Evolutionary conservation across 257 asterid species (phyloP).

Genomic region (Leonotis leonurus): DNA sequence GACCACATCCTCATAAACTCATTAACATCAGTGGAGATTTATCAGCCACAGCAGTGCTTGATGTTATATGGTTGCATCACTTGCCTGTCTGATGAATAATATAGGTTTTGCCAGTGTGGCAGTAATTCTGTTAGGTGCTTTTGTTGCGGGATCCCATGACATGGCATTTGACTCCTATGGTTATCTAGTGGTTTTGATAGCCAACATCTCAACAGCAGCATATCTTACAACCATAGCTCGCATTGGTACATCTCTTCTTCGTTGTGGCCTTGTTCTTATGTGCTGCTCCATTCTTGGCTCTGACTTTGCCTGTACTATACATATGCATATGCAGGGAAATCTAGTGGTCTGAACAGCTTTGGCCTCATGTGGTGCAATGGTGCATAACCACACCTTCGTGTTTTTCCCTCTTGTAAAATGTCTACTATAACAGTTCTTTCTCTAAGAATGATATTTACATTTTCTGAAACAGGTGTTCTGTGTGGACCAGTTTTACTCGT

Average conservation of each 20-base stretch:
- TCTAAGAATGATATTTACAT: not conserved
- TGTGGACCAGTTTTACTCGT: conserved; percentile 51
- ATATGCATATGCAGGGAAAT: conserved; percentile 70
- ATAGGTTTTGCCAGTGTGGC: conserved; percentile 61
- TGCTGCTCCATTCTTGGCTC: conserved; percentile 16
- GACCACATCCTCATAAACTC: no score
- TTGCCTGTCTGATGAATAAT: no score
- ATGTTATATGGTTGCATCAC: no score
- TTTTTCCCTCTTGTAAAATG: not conserved
- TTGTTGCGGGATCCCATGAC: conserved; percentile 88
- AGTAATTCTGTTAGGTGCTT: conserved; percentile 75
- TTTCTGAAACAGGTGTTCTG: conserved; percentile 39
- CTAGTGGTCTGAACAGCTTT: conserved; percentile 87
- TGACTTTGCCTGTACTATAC: conserved; percentile 20
- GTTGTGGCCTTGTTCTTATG: conserved; percentile 3
- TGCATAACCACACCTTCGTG: conserved; percentile 10
- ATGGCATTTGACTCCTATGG: conserved; percentile 73
- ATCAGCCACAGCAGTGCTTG: not conserved
- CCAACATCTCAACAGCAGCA: conserved; percentile 80
- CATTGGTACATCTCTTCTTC: conserved; percentile 42
- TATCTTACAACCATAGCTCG: conserved; percentile 94
- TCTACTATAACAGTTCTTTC: not conserved
- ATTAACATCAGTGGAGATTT: no score
- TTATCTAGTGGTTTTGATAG: conserved; percentile 59
- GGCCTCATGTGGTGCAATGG: conserved; percentile 99